Base-by-base conservation (phyloP, 2,329 filamentous ascomycete species). In the Aspergillus ochraceus region DNA sequence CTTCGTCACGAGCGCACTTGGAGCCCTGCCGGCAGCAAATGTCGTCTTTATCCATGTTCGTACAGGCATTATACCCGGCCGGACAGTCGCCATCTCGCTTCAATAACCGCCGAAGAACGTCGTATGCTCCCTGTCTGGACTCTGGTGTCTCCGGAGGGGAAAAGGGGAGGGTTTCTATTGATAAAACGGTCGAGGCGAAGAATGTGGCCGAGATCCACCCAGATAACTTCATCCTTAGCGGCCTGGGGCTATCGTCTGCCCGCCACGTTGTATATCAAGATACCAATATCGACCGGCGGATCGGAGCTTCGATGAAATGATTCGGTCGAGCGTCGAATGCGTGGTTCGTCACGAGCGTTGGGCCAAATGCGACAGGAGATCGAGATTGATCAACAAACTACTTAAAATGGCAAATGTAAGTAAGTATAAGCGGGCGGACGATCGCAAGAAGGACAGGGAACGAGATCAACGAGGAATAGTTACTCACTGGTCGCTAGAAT, bases 1-100 rank as follows among this genome's bases (percentile, higher is more conserved):
- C 82, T 46, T 74, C 73, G 71, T 88, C 86, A 54, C 80, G 78
- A 47, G 82, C 80, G 75, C 86, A 88, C 58, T 80, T 77, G 22
- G 83, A 80, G 52, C 77, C 78, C 46, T 76, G 73, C 36, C 75
- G 76, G 72, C 86, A 88, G 77, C 86, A 88, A 57, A 85, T 78
- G 45, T 78, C 78, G 2, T 82, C 74, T 5, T 82, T 81, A 55
- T 81, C 82, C 45, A 86, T 71, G 60, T 79, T 77, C 32, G 76
- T 75, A 73, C 86, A 88, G 49, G 77, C 75, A 59, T 76, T 79
- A 74, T 84, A 86, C 58, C 78, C 79, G 20, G 69, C 74, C 6
- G 83, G 83, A 71, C 86, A 88, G 58, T 69, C 74, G 55, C 71
- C 68, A 45, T 71, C 66, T 36, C 73, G 69, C 39, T 67, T 70